Evolutionary conservation across 2,329 filamentous ascomycete species (phyloP).

Genomic region (Neophaeococcomyces aloes): DNA sequence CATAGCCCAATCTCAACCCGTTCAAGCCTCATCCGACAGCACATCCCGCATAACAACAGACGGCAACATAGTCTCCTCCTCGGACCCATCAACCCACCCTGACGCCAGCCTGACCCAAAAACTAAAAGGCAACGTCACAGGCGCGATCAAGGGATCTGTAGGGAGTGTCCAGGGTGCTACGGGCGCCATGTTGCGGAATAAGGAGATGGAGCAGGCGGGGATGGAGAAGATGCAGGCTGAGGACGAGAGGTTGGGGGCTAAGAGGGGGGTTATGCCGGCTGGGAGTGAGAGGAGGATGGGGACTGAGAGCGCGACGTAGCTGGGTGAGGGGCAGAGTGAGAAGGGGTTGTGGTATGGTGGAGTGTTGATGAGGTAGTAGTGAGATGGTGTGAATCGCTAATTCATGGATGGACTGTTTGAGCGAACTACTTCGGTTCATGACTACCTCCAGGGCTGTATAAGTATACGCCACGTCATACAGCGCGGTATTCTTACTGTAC

Average conservation of each 20-base stretch:
- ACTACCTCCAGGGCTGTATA: too few relatives aligned
- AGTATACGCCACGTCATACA: too few relatives aligned
- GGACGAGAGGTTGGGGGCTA: constrained; percentile 15
- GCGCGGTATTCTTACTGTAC: too few relatives aligned
- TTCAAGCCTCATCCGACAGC: neutral
- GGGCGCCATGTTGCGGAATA: constrained; percentile 14
- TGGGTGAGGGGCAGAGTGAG: too few relatives aligned
- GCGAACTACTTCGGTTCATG: too few relatives aligned
- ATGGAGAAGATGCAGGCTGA: constrained; percentile 20
- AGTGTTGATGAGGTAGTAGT: too few relatives aligned
- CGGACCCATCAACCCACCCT: neutral
- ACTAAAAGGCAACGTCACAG: constrained; percentile 15
- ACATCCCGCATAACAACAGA: neutral
- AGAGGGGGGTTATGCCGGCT: constrained; percentile 16
- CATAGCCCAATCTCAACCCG: neutral
- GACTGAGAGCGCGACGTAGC: neutral
- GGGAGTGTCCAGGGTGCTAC: constrained; percentile 16
- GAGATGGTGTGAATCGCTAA: too few relatives aligned
- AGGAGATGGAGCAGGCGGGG: constrained; percentile 16
- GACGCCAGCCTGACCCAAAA: constrained; percentile 12
- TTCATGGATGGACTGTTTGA: too few relatives aligned
- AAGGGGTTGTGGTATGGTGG: neutral
- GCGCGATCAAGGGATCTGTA: constrained; percentile 14
- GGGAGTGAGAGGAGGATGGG: constrained; percentile 11
- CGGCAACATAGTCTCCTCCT: constrained; percentile 7